Conservation (phyloP, 768 basidiomycete genomes). For the Auricularia cornea region DNA sequence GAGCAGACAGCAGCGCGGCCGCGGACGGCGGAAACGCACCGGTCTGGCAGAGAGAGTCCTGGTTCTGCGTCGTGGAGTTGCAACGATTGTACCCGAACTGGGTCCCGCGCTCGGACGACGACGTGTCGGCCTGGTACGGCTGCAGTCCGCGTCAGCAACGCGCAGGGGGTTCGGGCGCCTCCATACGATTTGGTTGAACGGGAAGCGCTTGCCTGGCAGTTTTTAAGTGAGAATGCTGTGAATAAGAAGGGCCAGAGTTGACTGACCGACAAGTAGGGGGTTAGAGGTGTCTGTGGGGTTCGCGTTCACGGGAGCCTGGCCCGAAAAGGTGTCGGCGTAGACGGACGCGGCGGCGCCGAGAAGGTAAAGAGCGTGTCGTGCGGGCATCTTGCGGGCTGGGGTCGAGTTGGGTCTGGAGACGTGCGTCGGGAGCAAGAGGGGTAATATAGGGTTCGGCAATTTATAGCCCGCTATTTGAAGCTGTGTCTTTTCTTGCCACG, state of each 20-base stretch:
- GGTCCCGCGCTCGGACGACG: slow-evolving; percentile 38
- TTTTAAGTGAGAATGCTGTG: background rate
- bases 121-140: slow-evolving; percentile 25
- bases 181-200: background rate
- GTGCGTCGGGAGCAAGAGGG: too few relatives aligned
- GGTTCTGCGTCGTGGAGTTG: slow-evolving; percentile 57
- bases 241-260: background rate
- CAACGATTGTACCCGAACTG: slow-evolving; percentile 62
- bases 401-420: too few relatives aligned
- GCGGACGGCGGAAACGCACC: slow-evolving; percentile 47
- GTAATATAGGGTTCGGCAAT: too few relatives aligned
- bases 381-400: too few relatives aligned
- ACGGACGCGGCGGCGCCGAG: background rate
- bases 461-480: too few relatives aligned
- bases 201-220: background rate
- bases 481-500: too few relatives aligned
- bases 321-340: background rate
- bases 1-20: slow-evolving; percentile 14
- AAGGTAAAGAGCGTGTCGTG: background rate
- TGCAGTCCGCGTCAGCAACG: background rate
- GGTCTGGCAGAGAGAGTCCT: slow-evolving; percentile 62
- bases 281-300: background rate
- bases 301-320: background rate
- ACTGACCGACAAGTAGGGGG: background rate
- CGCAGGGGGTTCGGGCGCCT: background rate